A percentile compares a stretch with the other conserved stretches of the same genome.
Evolutionary conservation across 1,139 yeast species (phyloP).

Genomic region (Scheffersomyces titani): DNA sequence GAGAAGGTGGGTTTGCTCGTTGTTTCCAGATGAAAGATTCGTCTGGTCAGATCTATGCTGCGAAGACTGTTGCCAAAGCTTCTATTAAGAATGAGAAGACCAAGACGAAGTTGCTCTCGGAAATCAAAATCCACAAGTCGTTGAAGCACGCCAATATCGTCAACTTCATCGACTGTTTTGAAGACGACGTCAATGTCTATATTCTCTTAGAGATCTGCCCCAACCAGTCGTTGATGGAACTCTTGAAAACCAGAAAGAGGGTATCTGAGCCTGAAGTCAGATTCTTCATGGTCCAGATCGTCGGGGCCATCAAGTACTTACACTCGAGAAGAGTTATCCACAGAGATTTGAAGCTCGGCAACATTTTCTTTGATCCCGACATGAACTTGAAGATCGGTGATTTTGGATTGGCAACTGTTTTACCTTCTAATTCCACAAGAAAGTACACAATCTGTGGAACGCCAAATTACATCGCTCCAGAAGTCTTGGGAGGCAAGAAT

Average conservation of each 20-base stretch:
- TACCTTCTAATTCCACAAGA: conserved; percentile 66
- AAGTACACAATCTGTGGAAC: conserved; percentile 97
- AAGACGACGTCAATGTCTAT: conserved; percentile 91
- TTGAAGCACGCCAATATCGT: conserved; percentile 90
- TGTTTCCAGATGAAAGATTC: conserved; percentile 96
- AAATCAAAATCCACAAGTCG: conserved; percentile 91
- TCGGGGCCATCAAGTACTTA: conserved; percentile 91
- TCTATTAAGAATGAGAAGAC: conserved; percentile 91
- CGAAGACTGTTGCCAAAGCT: conserved; percentile 96
- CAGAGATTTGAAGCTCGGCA: conserved; percentile 91
- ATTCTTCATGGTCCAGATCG: conserved; percentile 84
- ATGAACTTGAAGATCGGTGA: conserved; percentile 96
- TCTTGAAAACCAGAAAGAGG: conserved; percentile 77
- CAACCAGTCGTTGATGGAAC: conserved; percentile 89
- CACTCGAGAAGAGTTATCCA: conserved; percentile 94
- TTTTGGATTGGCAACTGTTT: conserved; percentile 91
- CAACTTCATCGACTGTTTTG: conserved; percentile 90
- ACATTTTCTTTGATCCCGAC: conserved; percentile 86
- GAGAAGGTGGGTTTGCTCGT: conserved; percentile 99
- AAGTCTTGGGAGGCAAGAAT: conserved; percentile 83
- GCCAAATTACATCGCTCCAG: conserved; percentile 97
- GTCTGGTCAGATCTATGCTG: conserved; percentile 86
- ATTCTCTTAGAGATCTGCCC: conserved; percentile 93
- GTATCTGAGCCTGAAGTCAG: conserved; percentile 92
- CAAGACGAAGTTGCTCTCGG: conserved; percentile 83